A percentile compares a stretch with the other conserved stretches of the same genome.
phyloP scores from a whole-genome alignment of 371 early-diverging fungal species.

The Syncephalis fuscata region DNA sequence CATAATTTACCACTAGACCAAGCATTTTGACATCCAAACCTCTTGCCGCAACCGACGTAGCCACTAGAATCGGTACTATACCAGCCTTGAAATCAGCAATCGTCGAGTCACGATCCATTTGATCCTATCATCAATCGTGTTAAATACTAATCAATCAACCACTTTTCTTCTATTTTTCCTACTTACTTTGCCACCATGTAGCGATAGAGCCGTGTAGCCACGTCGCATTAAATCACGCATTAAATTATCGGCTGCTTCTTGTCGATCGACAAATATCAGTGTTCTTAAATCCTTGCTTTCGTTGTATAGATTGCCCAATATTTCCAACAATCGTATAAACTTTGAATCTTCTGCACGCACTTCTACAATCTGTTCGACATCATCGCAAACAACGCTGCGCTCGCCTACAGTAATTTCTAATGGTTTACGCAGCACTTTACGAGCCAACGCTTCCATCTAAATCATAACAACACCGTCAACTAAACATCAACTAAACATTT shows the following conservation, averaged over 20 bases:
- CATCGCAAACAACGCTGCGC: conserved; percentile 71
- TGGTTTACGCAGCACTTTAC: conserved; percentile 77
- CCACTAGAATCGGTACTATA: conserved; percentile 76
- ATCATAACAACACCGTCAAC: conserved; percentile 94
- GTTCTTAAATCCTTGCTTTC: conserved; percentile 44
- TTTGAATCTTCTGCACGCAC: conserved; percentile 71
- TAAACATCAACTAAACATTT: conserved; percentile 9
- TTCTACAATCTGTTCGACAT: conserved; percentile 82
- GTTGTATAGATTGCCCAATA: conserved; percentile 63
- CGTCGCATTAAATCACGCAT: conserved; percentile 66
- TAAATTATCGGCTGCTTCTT: conserved; percentile 86
- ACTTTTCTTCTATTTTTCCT: too few relatives aligned
- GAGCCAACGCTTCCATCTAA: conserved; percentile 89
- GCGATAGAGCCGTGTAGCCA: conserved; percentile 80
- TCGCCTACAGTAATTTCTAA: conserved; percentile 93
- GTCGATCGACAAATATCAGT: conserved; percentile 90
- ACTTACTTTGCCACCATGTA: conserved; percentile 98
- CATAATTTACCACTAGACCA: conserved; percentile 94
- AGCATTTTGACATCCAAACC: conserved; percentile 97
- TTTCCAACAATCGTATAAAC: conserved; percentile 73
- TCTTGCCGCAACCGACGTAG: conserved; percentile 99
- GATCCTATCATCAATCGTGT: conserved; percentile 64
- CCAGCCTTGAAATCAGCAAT: conserved; percentile 88
- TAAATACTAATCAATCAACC: background rate
- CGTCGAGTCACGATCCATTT: conserved; percentile 86